These are phyloP conservation scores for Alternaria incomplexa DNA, from an alignment of 2,329 filamentous ascomycete species.

Conservation along the genomic window DNA sequence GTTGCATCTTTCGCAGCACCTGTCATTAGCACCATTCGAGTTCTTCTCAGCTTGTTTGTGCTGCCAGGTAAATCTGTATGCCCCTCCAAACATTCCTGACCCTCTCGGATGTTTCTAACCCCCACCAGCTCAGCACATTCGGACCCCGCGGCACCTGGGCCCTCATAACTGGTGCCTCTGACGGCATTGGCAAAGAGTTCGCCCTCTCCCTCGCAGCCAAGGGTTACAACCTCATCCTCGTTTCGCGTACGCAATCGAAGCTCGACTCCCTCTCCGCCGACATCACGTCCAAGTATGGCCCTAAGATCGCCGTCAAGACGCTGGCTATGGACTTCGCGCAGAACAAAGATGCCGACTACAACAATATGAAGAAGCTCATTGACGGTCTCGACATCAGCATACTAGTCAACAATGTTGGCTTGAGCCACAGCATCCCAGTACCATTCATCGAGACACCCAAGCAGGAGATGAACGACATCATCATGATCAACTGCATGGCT, in stretches of 20 bases:
- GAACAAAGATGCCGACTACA: conserved; percentile 81
- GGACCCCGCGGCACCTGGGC: conserved; percentile 93
- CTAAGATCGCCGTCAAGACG: conserved; percentile 71
- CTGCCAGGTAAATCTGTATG: conserved; percentile 56
- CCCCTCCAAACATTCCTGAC: not conserved
- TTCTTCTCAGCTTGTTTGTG: conserved; percentile 57
- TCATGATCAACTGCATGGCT: conserved; percentile 92
- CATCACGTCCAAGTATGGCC: conserved; percentile 72
- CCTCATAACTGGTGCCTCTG: conserved; percentile 91
- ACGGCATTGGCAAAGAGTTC: conserved; percentile 97
- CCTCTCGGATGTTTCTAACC: conserved; percentile 14
- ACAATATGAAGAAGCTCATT: conserved; percentile 70
- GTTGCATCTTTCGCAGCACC: conserved; percentile 39
- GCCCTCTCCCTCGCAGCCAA: conserved; percentile 86
- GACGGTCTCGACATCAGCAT: conserved; percentile 80
- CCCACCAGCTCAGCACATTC: conserved; percentile 76
- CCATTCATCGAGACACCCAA: conserved; percentile 80
- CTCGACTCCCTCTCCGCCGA: conserved; percentile 78
- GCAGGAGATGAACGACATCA: conserved; percentile 84
- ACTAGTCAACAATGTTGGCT: conserved; percentile 95
- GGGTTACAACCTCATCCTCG: conserved; percentile 92
- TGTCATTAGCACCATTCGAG: conserved; percentile 54
- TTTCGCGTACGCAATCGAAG: conserved; percentile 95
- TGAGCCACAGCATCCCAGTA: conserved; percentile 91
- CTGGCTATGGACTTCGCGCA: conserved; percentile 91